A percentile compares a stretch with the other conserved stretches of the same genome.
Evolutionary conservation across 768 basidiomycete genomes (phyloP).

Genomic region (Rhodotorula babjevae): DNA sequence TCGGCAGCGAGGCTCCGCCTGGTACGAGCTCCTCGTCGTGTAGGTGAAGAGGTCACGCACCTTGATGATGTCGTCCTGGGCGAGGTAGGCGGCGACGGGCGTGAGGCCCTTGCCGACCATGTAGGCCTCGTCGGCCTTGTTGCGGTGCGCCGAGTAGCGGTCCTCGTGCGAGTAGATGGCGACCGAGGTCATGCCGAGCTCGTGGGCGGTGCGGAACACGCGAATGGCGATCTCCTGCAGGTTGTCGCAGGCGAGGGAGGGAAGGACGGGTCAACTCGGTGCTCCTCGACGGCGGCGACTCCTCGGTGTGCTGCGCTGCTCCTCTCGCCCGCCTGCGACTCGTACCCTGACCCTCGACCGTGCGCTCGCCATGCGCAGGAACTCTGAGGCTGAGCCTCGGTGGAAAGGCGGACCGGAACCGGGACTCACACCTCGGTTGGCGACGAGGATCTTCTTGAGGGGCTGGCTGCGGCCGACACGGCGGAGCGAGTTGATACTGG

Average conservation of each 20-base stretch:
- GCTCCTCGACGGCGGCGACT: neutral
- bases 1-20: too few relatives aligned
- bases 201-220: slow-evolving; percentile 85
- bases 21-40: neutral
- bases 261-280: neutral
- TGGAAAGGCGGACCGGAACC: neutral
- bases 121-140: slow-evolving; percentile 99
- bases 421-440: slow-evolving; percentile 47
- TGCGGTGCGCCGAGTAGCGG: slow-evolving; percentile 90
- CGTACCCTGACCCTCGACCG: too few relatives aligned
- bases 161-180: slow-evolving; percentile 98
- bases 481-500: slow-evolving; percentile 13
- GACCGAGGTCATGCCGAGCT: slow-evolving; percentile 97
- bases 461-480: slow-evolving; percentile 32
- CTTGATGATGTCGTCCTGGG: slow-evolving; percentile 93
- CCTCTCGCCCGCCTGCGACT: neutral
- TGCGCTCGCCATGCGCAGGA: too few relatives aligned
- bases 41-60: slow-evolving; percentile 53
- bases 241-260: neutral
- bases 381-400: neutral
- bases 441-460: slow-evolving; percentile 49
- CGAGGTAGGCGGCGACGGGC: slow-evolving; percentile 93
- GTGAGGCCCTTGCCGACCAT: slow-evolving; percentile 94
- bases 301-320: too few relatives aligned
- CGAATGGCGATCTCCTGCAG: slow-evolving; percentile 86